Base-by-base conservation (phyloP, 345 rosid genomes). In the Psidium friedrichsthalianum region DNA sequence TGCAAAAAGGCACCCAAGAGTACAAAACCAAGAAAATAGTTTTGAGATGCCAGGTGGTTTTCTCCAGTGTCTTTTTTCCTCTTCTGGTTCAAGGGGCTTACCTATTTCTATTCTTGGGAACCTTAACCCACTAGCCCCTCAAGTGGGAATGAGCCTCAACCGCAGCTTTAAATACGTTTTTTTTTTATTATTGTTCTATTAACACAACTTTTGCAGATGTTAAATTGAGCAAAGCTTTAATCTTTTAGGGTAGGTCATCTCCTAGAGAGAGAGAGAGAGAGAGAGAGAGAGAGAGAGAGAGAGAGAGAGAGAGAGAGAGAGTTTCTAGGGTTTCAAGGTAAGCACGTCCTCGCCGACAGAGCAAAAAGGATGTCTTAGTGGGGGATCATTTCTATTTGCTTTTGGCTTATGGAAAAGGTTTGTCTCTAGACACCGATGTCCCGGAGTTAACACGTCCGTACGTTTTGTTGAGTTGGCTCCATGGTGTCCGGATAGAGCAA, bases 311-410 rank as follows among this genome's bases (percentile, higher is more conserved):
- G 16, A 5, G 20, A n/a, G n/a, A n/a, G n/a, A n/a, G n/a, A n/a
- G 11, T 9, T 69, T 59, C 4, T 69, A 18, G 47, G 78, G 78
- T 49, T 87, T 59, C 24, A 58, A 56, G 88, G 84, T 6, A 32
- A 85, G 92, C 90, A 82, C 88, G 87, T 85, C 89, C 47, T 32
- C 24, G 88, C 91, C 90, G 92, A 93, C 93, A 91, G 87, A 83
- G n/a, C 69, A 47, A 49, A 85, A 90, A 86, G 83, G 86, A 18
- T 10, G 64, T 27, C 85, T 85, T 84, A 89, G 94, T 89, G 94
- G 95, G 86, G 92, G 90, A 91, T 90, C 90, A 85, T 85, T 82
- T 81, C 86, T 90, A 87, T 83, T 88, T 78, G 88, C 88, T 57
- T 85, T 87, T 82, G 78, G 78, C 25, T 18, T 8, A 5, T 24